phyloP scores from a whole-genome alignment of 805 yeast species.

The Lipomyces chichibuensis region DNA sequence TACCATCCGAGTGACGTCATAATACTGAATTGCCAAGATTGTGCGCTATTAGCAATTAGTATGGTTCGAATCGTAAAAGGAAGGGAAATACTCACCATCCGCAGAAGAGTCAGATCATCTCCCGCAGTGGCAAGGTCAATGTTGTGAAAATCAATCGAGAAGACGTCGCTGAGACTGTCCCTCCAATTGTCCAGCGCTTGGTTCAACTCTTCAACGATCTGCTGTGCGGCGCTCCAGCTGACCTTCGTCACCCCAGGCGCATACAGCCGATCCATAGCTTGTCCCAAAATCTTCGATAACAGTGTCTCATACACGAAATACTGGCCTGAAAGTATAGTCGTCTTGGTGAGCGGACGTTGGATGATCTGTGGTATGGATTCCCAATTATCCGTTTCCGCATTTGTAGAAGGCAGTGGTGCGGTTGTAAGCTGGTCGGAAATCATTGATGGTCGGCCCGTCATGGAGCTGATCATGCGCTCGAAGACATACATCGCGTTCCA shows the following conservation, averaged over 20 bases:
- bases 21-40: constrained; percentile 12
- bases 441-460: constrained; percentile 30
- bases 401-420: constrained; percentile 23
- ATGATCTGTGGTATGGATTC: constrained; percentile 19
- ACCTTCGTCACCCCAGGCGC: constrained; percentile 18
- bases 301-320: constrained; percentile 20
- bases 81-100: constrained; percentile 14
- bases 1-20: constrained; percentile 21
- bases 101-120: constrained; percentile 15
- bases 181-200: constrained; percentile 16
- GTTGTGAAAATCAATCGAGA: constrained; percentile 5
- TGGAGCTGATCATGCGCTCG: constrained; percentile 23
- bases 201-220: constrained; percentile 20
- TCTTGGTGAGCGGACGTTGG: not conserved
- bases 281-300: constrained; percentile 18
- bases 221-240: constrained; percentile 16
- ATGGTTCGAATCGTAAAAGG: not conserved
- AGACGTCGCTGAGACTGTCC: constrained; percentile 8
- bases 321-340: constrained; percentile 7
- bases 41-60: constrained; percentile 8
- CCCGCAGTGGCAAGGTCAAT: not conserved
- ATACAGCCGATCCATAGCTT: constrained; percentile 26
- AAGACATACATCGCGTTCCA: constrained; percentile 29
- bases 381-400: constrained; percentile 24
- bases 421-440: constrained; percentile 17